phyloP scores from a whole-genome alignment of 768 basidiomycete species.

The Leucocoprinus leucothites region DNA sequence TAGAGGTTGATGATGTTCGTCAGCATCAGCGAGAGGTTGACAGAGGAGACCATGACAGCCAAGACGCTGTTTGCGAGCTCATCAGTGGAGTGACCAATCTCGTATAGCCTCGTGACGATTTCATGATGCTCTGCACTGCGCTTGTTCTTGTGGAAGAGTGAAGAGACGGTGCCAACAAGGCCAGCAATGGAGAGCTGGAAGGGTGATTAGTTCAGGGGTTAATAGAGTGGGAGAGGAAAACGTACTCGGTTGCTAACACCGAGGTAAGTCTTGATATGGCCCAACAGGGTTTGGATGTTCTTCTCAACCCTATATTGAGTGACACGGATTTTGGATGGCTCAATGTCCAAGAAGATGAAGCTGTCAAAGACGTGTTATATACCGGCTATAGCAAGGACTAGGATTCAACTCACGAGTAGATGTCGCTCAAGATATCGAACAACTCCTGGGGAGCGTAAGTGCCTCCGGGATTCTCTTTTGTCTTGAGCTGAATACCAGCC shows the following conservation, averaged over 20 bases:
- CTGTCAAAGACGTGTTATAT: slow-evolving; percentile 30
- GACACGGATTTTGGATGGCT: slow-evolving; percentile 54
- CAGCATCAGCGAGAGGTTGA: slow-evolving; percentile 67
- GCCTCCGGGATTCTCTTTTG: slow-evolving; percentile 48
- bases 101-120: slow-evolving; percentile 55
- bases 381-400: neutral
- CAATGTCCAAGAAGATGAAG: slow-evolving; percentile 74
- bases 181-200: slow-evolving; percentile 32
- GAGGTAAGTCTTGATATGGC: slow-evolving; percentile 53
- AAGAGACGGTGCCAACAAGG: slow-evolving; percentile 43
- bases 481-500: slow-evolving; percentile 75
- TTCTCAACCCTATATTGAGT: slow-evolving; percentile 47
- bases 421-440: slow-evolving; percentile 61
- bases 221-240: neutral
- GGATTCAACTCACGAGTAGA: slow-evolving; percentile 57
- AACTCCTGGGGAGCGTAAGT: slow-evolving; percentile 60
- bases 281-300: slow-evolving; percentile 51
- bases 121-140: slow-evolving; percentile 43
- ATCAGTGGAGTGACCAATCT: slow-evolving; percentile 53
- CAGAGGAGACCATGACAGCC: slow-evolving; percentile 65
- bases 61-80: slow-evolving; percentile 67
- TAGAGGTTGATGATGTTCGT: slow-evolving; percentile 67
- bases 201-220: neutral
- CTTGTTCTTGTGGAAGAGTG: slow-evolving; percentile 44
- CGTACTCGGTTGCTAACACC: slow-evolving; percentile 41